A percentile compares a stretch with the other conserved stretches of the same genome.
These are phyloP conservation scores for Kalaharituber pfeilii DNA, from an alignment of 2,329 filamentous ascomycete genomes.

Conservation along the genomic window DNA sequence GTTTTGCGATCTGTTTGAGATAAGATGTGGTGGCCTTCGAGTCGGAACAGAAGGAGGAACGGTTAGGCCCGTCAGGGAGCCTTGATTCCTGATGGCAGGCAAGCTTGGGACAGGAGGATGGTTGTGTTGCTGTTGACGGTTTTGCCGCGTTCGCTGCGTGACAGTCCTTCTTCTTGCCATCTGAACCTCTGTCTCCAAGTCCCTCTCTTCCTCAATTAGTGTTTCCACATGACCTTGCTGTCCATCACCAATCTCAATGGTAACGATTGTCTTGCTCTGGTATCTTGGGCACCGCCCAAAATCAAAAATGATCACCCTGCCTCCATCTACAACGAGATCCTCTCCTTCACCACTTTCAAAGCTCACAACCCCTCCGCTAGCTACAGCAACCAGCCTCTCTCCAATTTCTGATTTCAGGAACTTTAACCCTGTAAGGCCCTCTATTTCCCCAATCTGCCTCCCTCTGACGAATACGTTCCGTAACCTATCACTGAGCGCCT, in stretches of 20 bases:
- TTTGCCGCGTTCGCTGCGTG: slow-evolving; percentile 35
- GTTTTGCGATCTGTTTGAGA: background rate
- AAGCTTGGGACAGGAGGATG: background rate
- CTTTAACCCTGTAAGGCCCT: slow-evolving; percentile 49
- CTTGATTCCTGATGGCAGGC: background rate
- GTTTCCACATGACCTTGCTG: slow-evolving; percentile 40
- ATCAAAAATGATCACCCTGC: slow-evolving; percentile 54
- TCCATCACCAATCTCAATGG: slow-evolving; percentile 56
- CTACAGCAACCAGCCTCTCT: slow-evolving; percentile 50
- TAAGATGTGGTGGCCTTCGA: background rate
- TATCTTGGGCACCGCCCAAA: slow-evolving; percentile 47
- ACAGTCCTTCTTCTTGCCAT: slow-evolving; percentile 60
- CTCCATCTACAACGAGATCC: slow-evolving; percentile 60
- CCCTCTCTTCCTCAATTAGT: slow-evolving; percentile 54
- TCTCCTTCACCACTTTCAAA: slow-evolving; percentile 38
- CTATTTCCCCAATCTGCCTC: slow-evolving; percentile 44
- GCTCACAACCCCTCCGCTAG: slow-evolving; percentile 43
- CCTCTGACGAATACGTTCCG: slow-evolving; percentile 56
- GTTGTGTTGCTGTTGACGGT: background rate
- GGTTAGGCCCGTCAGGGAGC: background rate
- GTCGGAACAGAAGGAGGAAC: background rate
- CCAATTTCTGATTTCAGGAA: slow-evolving; percentile 41
- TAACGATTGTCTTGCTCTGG: slow-evolving; percentile 41
- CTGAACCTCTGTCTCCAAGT: slow-evolving; percentile 61
- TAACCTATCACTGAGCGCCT: slow-evolving; percentile 47